Evolutionary conservation across 495 filamentous ascomycete species (phyloP).

Genomic region (Podospora sp.): DNA sequence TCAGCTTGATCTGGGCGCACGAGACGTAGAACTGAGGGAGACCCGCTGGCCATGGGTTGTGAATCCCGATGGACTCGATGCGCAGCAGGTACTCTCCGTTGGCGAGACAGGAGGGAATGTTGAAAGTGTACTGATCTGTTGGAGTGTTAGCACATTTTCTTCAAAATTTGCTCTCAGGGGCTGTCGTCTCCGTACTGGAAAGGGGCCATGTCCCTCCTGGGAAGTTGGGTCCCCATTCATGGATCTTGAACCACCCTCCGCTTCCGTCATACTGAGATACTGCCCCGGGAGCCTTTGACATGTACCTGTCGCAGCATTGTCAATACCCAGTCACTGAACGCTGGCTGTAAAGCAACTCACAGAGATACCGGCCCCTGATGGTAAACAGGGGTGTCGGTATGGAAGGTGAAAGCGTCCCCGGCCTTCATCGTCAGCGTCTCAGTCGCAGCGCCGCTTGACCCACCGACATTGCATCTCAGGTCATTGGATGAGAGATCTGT

Average conservation of each 20-base stretch:
- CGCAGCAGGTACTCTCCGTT: constrained; percentile 65
- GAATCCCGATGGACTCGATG: constrained; percentile 61
- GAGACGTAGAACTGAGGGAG: constrained; percentile 57
- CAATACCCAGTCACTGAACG: background rate
- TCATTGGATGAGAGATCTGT: constrained; percentile 54
- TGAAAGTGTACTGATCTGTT: constrained; percentile 52
- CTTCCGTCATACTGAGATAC: constrained; percentile 51
- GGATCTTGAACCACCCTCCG: constrained; percentile 58
- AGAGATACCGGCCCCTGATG: constrained; percentile 62
- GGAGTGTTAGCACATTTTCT: background rate
- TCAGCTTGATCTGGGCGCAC: constrained; percentile 63
- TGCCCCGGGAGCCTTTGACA: constrained; percentile 54
- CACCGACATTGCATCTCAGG: constrained; percentile 62
- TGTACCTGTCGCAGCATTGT: constrained; percentile 33
- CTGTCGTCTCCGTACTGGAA: constrained; percentile 25
- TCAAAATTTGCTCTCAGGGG: background rate
- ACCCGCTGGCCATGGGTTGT: constrained; percentile 51
- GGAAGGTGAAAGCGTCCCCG: constrained; percentile 55
- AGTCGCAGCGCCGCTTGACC: constrained; percentile 47
- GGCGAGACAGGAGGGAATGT: constrained; percentile 56
- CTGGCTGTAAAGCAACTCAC: constrained; percentile 28
- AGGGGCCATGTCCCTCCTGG: no score
- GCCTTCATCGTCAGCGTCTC: constrained; percentile 52
- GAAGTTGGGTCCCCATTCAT: no score
- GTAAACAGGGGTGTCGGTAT: constrained; percentile 55